These are phyloP conservation scores for Isabelozyma gotoi DNA, from an alignment of 805 yeast species.

Conservation along the genomic window DNA sequence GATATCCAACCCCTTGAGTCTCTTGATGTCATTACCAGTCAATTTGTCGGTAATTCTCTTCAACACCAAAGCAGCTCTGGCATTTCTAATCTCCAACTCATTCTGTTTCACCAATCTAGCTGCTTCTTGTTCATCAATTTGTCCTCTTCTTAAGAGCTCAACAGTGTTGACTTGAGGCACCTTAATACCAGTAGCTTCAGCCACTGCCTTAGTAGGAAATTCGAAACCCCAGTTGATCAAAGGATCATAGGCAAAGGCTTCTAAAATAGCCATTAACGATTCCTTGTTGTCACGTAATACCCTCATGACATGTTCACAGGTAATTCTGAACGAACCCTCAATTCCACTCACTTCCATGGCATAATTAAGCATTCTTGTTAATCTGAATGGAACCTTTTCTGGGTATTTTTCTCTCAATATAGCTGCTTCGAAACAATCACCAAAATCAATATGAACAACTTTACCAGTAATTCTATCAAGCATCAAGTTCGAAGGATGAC, in stretches of 20 bases:
- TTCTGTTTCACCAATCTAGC: constrained; percentile 67
- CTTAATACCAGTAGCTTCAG: constrained; percentile 69
- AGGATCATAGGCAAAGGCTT: constrained; percentile 98
- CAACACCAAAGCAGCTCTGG: constrained; percentile 87
- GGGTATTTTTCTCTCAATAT: constrained; percentile 95
- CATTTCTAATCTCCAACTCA: constrained; percentile 72
- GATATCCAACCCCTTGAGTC: constrained; percentile 68
- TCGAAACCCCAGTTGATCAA: constrained; percentile 98
- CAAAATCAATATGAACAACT: constrained; percentile 96
- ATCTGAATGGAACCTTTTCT: constrained; percentile 95
- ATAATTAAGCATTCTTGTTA: constrained; percentile 94
- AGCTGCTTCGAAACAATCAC: constrained; percentile 99
- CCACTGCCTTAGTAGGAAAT: constrained; percentile 76
- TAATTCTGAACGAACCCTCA: constrained; percentile 94
- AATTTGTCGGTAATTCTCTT: constrained; percentile 88
- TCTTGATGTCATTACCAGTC: constrained; percentile 88
- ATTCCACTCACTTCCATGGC: constrained; percentile 99
- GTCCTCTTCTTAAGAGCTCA: constrained; percentile 68
- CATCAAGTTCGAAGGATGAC: constrained; percentile 97
- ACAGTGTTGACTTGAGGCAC: constrained; percentile 68
- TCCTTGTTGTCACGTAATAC: constrained; percentile 92
- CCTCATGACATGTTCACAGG: constrained; percentile 96
- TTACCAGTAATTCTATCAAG: constrained; percentile 92
- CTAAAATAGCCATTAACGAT: constrained; percentile 95
- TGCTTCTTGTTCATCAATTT: constrained; percentile 77